Conservation (phyloP, 129 eudicot species). For the Ambrosia trifida region DNA sequence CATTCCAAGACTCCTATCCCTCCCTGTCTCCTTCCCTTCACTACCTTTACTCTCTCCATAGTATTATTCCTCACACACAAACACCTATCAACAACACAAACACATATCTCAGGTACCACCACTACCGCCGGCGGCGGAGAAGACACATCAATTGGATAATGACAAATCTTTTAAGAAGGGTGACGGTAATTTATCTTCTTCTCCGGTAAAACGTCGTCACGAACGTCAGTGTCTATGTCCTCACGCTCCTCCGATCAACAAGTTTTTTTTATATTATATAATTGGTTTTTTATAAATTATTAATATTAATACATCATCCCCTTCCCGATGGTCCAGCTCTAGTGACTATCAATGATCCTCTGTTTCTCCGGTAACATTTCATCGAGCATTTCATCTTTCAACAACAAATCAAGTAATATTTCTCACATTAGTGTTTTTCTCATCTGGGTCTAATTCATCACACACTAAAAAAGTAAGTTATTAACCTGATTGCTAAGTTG, state of each 20-base stretch:
- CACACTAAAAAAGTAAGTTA: conserved; percentile 44
- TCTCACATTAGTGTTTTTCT: conserved; percentile 23
- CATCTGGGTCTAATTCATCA: conserved; percentile 40
- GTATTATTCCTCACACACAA: no score
- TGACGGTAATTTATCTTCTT: conserved; percentile 17
- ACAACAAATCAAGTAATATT: conserved; percentile 36
- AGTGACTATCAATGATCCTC: no score
- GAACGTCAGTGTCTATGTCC: conserved; percentile 23
- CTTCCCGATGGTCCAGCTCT: no score
- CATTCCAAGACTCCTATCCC: no score
- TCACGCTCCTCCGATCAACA: conserved; percentile 46
- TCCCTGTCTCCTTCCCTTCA: no score
- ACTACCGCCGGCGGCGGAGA: conserved; percentile 15
- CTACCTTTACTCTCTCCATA: no score
- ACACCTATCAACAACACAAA: no score
- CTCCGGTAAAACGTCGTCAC: conserved; percentile 35
- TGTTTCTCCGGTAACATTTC: conserved; percentile 71
- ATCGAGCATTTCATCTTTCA: conserved; percentile 53
- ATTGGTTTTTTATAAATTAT: no score
- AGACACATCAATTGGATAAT: neutral
- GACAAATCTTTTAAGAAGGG: conserved; percentile 10
- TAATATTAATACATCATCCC: no score
- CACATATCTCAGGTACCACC: neutral
- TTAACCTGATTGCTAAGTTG: conserved; percentile 48
- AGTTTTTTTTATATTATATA: conserved; percentile 40